Evolutionary conservation across 139 green algal genomes (phyloP).

Genomic region (Monoraphidium neglectum): DNA sequence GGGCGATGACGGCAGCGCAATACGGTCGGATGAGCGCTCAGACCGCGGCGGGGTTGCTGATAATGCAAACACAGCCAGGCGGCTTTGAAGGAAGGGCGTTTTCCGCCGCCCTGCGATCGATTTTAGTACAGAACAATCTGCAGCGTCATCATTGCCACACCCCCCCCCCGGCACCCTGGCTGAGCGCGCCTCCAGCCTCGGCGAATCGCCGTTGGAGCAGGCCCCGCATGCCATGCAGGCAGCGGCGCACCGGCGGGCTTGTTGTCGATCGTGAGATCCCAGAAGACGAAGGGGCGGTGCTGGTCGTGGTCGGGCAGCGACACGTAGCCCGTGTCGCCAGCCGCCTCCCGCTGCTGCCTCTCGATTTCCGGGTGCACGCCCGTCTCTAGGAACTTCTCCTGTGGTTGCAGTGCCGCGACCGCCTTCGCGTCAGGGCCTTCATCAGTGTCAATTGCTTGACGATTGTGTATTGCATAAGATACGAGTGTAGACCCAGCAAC

Average conservation of each 20-base stretch:
- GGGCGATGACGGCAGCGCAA: neutral
- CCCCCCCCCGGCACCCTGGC: too few relatives aligned
- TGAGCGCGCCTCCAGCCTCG: too few relatives aligned
- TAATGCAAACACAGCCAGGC: neutral
- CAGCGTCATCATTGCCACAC: neutral
- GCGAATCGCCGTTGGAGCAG: neutral
- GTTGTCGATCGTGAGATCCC: slow-evolving; percentile 53
- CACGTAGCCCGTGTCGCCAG: slow-evolving; percentile 26
- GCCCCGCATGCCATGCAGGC: neutral
- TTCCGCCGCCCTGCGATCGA: neutral
- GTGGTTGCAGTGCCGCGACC: too few relatives aligned
- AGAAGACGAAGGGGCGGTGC: slow-evolving; percentile 59
- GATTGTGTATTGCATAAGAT: too few relatives aligned
- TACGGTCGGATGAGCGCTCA: neutral
- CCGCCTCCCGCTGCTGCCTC: slow-evolving; percentile 2
- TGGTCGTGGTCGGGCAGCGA: slow-evolving; percentile 50
- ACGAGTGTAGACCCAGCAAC: too few relatives aligned
- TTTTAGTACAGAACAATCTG: neutral
- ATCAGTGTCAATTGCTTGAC: too few relatives aligned
- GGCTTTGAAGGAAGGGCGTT: neutral
- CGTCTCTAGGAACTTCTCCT: neutral
- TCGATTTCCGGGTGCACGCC: slow-evolving; percentile 29
- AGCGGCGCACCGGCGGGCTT: slow-evolving; percentile 35
- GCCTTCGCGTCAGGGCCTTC: too few relatives aligned
- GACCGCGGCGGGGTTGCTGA: neutral